A percentile compares a stretch with the other conserved stretches of the same genome.
Evolutionary conservation across 371 early-diverging fungal genomes (phyloP).

Genomic region (Choanephora cucurbitarum): DNA sequence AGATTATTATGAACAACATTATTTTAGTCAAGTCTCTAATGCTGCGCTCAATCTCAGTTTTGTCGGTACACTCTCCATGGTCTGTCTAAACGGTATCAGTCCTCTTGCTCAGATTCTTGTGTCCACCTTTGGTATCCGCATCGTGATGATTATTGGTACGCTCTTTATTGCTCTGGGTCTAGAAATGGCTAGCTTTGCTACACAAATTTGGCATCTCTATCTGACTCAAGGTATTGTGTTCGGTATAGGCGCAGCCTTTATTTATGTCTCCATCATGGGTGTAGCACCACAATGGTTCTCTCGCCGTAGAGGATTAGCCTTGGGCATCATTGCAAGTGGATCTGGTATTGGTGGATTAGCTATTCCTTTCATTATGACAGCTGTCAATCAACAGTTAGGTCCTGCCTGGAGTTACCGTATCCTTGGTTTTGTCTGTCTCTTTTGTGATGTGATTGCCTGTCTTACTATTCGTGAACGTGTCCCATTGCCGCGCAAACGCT

Average conservation of each 20-base stretch:
- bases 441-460: slow-evolving; percentile 35
- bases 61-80: slow-evolving; percentile 34
- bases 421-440: slow-evolving; percentile 53
- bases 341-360: slow-evolving; percentile 79
- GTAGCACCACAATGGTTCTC: slow-evolving; percentile 79
- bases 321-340: slow-evolving; percentile 76
- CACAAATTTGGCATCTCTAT: slow-evolving; percentile 63
- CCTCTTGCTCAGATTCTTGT: slow-evolving; percentile 31
- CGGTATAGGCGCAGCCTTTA: slow-evolving; percentile 63
- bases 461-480: slow-evolving; percentile 41
- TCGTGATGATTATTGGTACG: slow-evolving; percentile 28
- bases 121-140: slow-evolving; percentile 22
- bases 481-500: slow-evolving; percentile 22
- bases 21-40: slow-evolving; percentile 3
- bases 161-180: slow-evolving; percentile 29
- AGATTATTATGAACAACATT: slow-evolving; percentile 23
- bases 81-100: slow-evolving; percentile 26
- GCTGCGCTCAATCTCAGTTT: slow-evolving; percentile 27
- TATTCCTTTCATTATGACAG: slow-evolving; percentile 64
- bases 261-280: slow-evolving; percentile 42
- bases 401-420: slow-evolving; percentile 60
- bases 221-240: slow-evolving; percentile 73
- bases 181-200: slow-evolving; percentile 31
- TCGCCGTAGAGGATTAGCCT: slow-evolving; percentile 68
- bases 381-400: slow-evolving; percentile 57